Evolutionary conservation across 441 rosid genomes (phyloP).

Genomic region (Viola pubescens): DNA sequence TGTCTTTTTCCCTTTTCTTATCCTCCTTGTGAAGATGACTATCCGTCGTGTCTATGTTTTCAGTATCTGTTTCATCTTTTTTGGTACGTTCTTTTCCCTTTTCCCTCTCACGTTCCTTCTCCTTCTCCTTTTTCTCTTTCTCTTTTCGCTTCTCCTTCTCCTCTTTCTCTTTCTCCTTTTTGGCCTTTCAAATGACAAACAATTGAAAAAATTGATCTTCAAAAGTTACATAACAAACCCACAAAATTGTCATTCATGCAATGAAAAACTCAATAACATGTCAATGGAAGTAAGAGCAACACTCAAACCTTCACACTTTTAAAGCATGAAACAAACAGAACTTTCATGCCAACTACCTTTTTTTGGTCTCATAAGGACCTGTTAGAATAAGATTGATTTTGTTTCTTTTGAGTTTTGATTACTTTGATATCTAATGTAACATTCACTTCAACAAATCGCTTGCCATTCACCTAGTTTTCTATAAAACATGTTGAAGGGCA

Average conservation of each 20-base stretch:
- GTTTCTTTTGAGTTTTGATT: too few relatives aligned
- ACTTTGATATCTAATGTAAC: too few relatives aligned
- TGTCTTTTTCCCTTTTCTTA: conserved; percentile 69
- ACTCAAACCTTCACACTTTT: background rate
- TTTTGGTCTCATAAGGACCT: too few relatives aligned
- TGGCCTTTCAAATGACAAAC: conserved; percentile 35
- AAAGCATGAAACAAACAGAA: background rate
- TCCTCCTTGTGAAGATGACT: conserved; percentile 58
- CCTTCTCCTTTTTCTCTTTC: conserved; percentile 48
- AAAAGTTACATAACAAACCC: background rate
- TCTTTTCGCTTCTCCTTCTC: conserved; percentile 27
- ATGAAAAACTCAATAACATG: background rate
- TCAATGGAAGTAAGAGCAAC: background rate
- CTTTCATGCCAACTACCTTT: too few relatives aligned
- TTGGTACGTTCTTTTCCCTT: conserved; percentile 60
- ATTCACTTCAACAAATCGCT: too few relatives aligned
- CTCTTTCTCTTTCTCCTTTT: conserved; percentile 42
- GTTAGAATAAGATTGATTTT: too few relatives aligned
- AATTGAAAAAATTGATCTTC: background rate
- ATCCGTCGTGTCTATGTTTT: conserved; percentile 56
- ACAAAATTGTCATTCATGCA: background rate
- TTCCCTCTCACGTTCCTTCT: conserved; percentile 56
- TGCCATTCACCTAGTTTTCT: too few relatives aligned
- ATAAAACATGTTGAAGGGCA: too few relatives aligned
- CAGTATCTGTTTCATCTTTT: conserved; percentile 85